phyloP scores from a whole-genome alignment of 805 yeast species.

The Starmerella asiatica region DNA sequence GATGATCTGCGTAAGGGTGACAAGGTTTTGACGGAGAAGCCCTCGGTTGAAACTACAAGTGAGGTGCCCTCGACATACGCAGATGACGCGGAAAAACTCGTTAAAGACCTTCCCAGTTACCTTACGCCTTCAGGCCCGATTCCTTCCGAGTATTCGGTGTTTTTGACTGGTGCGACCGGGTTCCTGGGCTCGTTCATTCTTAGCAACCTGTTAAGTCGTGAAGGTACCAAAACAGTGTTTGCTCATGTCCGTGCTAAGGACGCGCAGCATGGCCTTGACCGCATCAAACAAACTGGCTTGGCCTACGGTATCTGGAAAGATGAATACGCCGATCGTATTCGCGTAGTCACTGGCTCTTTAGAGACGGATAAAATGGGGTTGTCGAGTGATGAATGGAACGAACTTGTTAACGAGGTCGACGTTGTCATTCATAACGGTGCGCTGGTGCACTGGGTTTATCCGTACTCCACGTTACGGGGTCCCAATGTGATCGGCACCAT shows the following conservation, averaged over 20 bases:
- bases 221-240: conserved; percentile 41
- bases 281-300: conserved; percentile 60
- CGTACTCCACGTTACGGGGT: conserved; percentile 77
- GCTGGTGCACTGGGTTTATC: conserved; percentile 96
- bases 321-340: conserved; percentile 41
- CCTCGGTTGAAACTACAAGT: conserved; percentile 14
- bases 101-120: conserved; percentile 33
- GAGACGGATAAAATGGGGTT: conserved; percentile 63
- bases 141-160: conserved; percentile 38
- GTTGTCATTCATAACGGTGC: conserved; percentile 94
- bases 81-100: conserved; percentile 53
- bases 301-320: conserved; percentile 76
- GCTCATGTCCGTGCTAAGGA: conserved; percentile 87
- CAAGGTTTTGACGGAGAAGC: conserved; percentile 12
- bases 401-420: conserved; percentile 50
- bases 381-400: conserved; percentile 40
- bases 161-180: conserved; percentile 93
- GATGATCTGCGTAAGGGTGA: conserved; percentile 41
- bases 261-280: conserved; percentile 53
- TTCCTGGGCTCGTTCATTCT: conserved; percentile 85
- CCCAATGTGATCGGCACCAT: conserved; percentile 85
- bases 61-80: conserved; percentile 33
- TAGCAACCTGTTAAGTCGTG: conserved; percentile 56
- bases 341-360: conserved; percentile 73
- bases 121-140: conserved; percentile 36